Evolutionary conservation across 495 filamentous ascomycete genomes (phyloP), one percentile per base, ranked within the genome.

Genomic region (Xylaria scruposa): DNA sequence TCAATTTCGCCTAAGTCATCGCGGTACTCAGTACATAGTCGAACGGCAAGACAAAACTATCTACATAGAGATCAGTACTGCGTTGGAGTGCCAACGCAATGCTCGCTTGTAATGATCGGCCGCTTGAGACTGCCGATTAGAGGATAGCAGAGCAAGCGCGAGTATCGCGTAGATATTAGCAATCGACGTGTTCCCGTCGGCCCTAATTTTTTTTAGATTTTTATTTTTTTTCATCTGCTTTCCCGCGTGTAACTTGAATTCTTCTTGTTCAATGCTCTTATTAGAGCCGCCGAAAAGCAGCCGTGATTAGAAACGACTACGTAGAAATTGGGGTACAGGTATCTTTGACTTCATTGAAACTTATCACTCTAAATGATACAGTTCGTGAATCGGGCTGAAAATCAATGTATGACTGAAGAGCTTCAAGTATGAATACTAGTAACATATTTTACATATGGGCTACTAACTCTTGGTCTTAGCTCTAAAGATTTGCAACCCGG

Each of bases 251-350:
- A 33, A 70, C 58, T 70, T 63, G 10, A 21, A n/a, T 10, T 69
- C 24, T 21, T 8, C 44, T 51, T 53, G 36, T 29, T 70, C 21
- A 24, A 40, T 44, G 15, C 13, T 64, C 38, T 36, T n/a, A 31
- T 12, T 7, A 36, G 60, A 58, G 47, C 62, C 51, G 61, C 70
- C 70, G 70, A 71, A 24, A 71, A 60, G 49, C 49, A 53, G 62
- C 70, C 70, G 70, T 67, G 36, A 15, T 24, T 36, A 31, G 51
- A 19, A 19, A 47, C 49, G 49, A 49, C 38, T 71, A 36, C 38
- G n/a, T 38, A 31, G 4, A 38, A 49, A 46, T 59, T 24, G 40
- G 29, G 21, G 10, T 40, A 12, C 21, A 24, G 17, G 19, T n/a
- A 40, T 46, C 21, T 65, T 65, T 47, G 24, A 42, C 62, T n/a